phyloP scores from a whole-genome alignment of 140 eudicot species.

The Bidens hawaiensis region DNA sequence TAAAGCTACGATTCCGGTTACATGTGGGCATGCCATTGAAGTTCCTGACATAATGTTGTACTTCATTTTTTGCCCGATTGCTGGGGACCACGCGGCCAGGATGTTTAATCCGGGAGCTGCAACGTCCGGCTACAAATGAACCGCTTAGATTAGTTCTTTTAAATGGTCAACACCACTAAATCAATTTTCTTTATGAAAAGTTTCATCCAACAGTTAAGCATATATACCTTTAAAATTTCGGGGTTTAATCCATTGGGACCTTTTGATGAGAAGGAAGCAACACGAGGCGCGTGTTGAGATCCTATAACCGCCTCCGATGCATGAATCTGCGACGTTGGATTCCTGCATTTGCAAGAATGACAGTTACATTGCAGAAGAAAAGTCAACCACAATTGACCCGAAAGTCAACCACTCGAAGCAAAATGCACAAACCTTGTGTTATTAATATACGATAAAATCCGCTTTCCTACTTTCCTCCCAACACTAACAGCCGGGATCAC shows the following conservation, averaged over 20 bases:
- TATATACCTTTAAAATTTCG: constrained; percentile 65
- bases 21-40: constrained; percentile 93
- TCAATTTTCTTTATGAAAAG: background rate
- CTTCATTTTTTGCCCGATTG: constrained; percentile 40
- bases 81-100: constrained; percentile 94
- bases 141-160: background rate
- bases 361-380: background rate
- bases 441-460: constrained; percentile 53
- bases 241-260: constrained; percentile 71
- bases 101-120: constrained; percentile 86
- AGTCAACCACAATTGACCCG: background rate
- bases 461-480: constrained; percentile 50
- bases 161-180: background rate
- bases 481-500: constrained; percentile 69
- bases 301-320: constrained; percentile 60
- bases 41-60: constrained; percentile 82
- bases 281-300: constrained; percentile 68
- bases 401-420: background rate
- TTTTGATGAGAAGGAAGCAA: constrained; percentile 78
- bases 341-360: background rate
- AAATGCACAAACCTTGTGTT: constrained; percentile 43
- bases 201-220: background rate
- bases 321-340: constrained; percentile 46
- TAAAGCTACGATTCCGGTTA: constrained; percentile 74
- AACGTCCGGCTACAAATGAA: constrained; percentile 58